A percentile compares a stretch with the other conserved stretches of the same genome.
These are phyloP conservation scores for Pseudonectria foliicola DNA, from an alignment of 2,329 filamentous ascomycete species.

Conservation along the genomic window DNA sequence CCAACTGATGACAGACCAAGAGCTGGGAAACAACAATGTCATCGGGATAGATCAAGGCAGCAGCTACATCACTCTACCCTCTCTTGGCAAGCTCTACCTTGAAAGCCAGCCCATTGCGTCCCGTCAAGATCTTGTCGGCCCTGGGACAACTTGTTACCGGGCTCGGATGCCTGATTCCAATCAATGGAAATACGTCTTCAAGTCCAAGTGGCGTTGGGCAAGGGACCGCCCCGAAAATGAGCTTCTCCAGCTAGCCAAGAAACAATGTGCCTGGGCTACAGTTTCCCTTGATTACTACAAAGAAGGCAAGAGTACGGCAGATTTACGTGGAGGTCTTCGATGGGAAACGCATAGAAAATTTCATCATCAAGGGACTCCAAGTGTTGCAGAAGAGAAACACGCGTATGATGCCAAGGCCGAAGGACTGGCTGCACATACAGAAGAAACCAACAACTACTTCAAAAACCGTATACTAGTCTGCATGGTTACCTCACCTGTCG, in stretches of 20 bases:
- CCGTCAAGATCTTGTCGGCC: conserved; percentile 18
- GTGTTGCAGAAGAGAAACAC: conserved; percentile 3
- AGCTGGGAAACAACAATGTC: conserved; percentile 18
- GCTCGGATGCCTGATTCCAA: conserved; percentile 17
- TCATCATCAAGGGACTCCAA: conserved; percentile 1
- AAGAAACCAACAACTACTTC: conserved; percentile 7
- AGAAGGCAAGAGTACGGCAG: conserved; percentile 12
- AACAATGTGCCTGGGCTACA: conserved; percentile 22
- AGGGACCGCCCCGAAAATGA: conserved; percentile 24
- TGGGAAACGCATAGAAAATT: conserved; percentile 11
- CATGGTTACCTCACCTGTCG: conserved; percentile 13
- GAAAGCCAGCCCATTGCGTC: conserved; percentile 22
- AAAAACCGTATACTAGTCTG: conserved; percentile 14
- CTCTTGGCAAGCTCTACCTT: conserved; percentile 21
- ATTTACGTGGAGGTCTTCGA: conserved; percentile 9
- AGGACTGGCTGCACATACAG: conserved; percentile 7
- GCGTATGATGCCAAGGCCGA: not conserved
- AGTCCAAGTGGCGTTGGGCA: conserved; percentile 28
- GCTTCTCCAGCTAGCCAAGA: conserved; percentile 21
- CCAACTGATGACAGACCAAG: conserved; percentile 21
- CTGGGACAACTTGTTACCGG: conserved; percentile 26
- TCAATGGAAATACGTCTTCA: conserved; percentile 23
- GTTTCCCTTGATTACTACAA: conserved; percentile 22
- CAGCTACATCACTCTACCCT: conserved; percentile 10
- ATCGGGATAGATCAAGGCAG: conserved; percentile 19